A percentile compares a stretch with the other conserved stretches of the same genome.
These are phyloP conservation scores for Aspergillus sp. DNA, from an alignment of 2,329 filamentous ascomycete genomes.

Conservation along the genomic window DNA sequence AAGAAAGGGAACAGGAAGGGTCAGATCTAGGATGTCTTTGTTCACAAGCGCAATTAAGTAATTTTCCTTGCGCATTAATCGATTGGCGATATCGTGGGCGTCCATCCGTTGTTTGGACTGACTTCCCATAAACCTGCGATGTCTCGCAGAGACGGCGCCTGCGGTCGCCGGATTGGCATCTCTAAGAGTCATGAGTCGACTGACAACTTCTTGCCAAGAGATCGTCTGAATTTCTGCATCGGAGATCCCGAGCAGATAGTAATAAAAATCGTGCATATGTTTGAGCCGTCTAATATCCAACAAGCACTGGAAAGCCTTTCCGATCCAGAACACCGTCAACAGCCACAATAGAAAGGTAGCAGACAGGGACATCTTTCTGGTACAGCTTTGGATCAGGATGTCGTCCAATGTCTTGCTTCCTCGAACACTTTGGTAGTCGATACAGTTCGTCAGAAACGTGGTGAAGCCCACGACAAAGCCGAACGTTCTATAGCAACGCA, in stretches of 20 bases:
- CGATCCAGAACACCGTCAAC: conserved; percentile 82
- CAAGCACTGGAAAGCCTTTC: conserved; percentile 71
- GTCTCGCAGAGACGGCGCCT: conserved; percentile 57
- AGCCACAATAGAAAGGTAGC: conserved; percentile 81
- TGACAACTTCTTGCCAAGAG: conserved; percentile 89
- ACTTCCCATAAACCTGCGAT: conserved; percentile 66
- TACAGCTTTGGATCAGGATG: conserved; percentile 72
- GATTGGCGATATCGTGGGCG: conserved; percentile 94
- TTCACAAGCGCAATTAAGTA: conserved; percentile 97
- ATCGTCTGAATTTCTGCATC: conserved; percentile 89
- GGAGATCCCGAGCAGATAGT: conserved; percentile 77
- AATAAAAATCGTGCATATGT: conserved; percentile 82
- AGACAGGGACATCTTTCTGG: conserved; percentile 67
- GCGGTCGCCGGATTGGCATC: conserved; percentile 87
- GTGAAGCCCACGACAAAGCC: conserved; percentile 79
- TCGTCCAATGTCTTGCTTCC: conserved; percentile 61
- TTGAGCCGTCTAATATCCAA: conserved; percentile 71
- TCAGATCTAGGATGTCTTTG: conserved; percentile 89
- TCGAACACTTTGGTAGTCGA: conserved; percentile 74
- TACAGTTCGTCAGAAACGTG: conserved; percentile 80
- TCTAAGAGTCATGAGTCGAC: conserved; percentile 76
- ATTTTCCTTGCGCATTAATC: conserved; percentile 94
- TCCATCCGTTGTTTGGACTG: conserved; percentile 93
- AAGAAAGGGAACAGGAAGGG: conserved; percentile 80
- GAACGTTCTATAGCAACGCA: conserved; percentile 58